Evolutionary conservation across 371 early-diverging fungal species (phyloP).

Genomic region (Mucor indicus): DNA sequence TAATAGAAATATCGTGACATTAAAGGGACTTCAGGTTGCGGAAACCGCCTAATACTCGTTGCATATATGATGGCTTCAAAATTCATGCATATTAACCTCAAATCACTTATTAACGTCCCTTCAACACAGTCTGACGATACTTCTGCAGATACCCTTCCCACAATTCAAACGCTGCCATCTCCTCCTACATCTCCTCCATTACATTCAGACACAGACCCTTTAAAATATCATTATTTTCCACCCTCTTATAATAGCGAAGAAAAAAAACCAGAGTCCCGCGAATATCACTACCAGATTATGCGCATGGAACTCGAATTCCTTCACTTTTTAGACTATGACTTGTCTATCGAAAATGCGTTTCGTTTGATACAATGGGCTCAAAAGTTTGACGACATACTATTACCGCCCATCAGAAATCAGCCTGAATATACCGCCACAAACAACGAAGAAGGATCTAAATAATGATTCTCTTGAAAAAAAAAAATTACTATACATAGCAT

Average conservation of each 20-base stretch:
- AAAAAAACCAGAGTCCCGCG: background rate
- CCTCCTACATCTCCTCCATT: slow-evolving; percentile 26
- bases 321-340: slow-evolving; percentile 45
- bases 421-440: too few relatives aligned
- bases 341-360: slow-evolving; percentile 20
- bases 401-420: slow-evolving; percentile 4
- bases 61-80: slow-evolving; percentile 32
- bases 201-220: slow-evolving; percentile 11
- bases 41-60: slow-evolving; percentile 20
- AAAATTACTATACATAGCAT: too few relatives aligned
- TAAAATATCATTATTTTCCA: slow-evolving; percentile 23
- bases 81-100: slow-evolving; percentile 23
- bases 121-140: background rate
- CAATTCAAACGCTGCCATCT: slow-evolving; percentile 4
- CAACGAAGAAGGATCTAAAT: too few relatives aligned
- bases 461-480: background rate
- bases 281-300: slow-evolving; percentile 16
- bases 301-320: slow-evolving; percentile 57
- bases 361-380: slow-evolving; percentile 27
- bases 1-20: slow-evolving; percentile 19
- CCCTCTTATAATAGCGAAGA: background rate
- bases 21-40: slow-evolving; percentile 28
- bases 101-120: slow-evolving; percentile 13
- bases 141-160: background rate
- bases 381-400: slow-evolving; percentile 14